Evolutionary conservation across 2,329 filamentous ascomycete genomes (phyloP), one percentile per base, ranked within the genome.

Genomic region (Aquanectria penicillioides): DNA sequence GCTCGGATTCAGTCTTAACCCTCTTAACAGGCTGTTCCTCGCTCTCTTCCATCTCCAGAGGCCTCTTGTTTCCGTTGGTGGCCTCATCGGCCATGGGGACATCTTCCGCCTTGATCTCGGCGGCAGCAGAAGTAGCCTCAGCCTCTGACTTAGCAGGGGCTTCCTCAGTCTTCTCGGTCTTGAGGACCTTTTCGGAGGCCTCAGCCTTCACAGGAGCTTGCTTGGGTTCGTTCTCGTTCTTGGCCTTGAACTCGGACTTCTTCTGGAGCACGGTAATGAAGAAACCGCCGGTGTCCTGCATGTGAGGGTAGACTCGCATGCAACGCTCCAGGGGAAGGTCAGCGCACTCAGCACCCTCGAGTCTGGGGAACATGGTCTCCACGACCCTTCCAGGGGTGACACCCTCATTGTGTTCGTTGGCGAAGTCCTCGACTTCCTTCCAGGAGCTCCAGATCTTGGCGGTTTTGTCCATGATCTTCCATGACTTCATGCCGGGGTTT

Each of bases 221-320:
- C 70, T 84, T 85, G 52, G 77, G 73, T 55, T 83, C 81, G 5
- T 85, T 83, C 75, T 95, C 91, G 18, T 89, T 88, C 75, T 86
- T 91, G 8, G 89, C 90, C 73, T 86, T 90, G 74, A 97, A 93
- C 65, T 97, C 95, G 22, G 87, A 85, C 74, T 89, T 89, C 83
- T 99, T 99, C 80, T 97, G 91, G 15, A 99, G 79, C 0, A 97
- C 94, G 1, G 93, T 90, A 73, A 99, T 97, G 80, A 99, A 99
- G 83, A 99, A 99, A 18, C 91, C 94, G 54, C 95, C 95, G 3
- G 95, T 99, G 70, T 99, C 93, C 77, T 99, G 95, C 72, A 93
- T 85, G 75, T 99, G 95, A 28, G 94, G 92, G 75, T 98, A 99
- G 6, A 99, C 89, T 62, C 95, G 87, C 84, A 98, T 94, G 77